Percentiles rank a stretch among this genome's conserved stretches.
phyloP scores from a whole-genome alignment of 2,329 filamentous ascomycete species.

The Botrytis galanthina region DNA sequence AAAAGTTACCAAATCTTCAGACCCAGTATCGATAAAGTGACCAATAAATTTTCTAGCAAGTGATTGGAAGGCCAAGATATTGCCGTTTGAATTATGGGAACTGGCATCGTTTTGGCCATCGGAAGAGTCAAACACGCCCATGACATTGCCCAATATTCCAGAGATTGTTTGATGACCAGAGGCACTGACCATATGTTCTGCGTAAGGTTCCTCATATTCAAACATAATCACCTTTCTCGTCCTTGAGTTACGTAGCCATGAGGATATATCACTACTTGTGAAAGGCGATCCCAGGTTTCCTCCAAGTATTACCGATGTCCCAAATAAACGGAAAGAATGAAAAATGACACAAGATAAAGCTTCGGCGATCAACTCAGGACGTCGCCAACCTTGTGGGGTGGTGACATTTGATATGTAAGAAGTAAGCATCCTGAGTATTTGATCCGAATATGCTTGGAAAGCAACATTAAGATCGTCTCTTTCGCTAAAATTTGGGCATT shows the following conservation, averaged over 20 bases:
- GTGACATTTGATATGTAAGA: neutral
- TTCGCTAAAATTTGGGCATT: neutral
- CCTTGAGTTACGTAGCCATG: neutral
- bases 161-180: neutral
- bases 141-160: neutral
- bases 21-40: neutral
- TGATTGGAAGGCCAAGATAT: neutral
- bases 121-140: neutral
- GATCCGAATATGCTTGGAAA: neutral
- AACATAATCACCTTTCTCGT: neutral
- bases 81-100: neutral
- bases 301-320: neutral
- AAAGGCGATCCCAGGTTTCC: neutral
- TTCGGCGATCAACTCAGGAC: conserved; percentile 33
- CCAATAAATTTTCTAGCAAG: neutral
- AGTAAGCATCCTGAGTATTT: neutral
- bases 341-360: conserved; percentile 1
- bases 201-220: neutral
- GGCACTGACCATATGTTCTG: neutral
- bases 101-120: neutral
- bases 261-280: neutral
- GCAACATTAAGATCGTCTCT: neutral
- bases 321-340: conserved; percentile 6
- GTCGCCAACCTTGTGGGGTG: conserved; percentile 29
- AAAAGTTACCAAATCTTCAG: neutral